Evolutionary conservation across 164 flowering plant species (phyloP), one percentile per base, ranked within the genome.

Genomic region (Saururus chinensis): DNA sequence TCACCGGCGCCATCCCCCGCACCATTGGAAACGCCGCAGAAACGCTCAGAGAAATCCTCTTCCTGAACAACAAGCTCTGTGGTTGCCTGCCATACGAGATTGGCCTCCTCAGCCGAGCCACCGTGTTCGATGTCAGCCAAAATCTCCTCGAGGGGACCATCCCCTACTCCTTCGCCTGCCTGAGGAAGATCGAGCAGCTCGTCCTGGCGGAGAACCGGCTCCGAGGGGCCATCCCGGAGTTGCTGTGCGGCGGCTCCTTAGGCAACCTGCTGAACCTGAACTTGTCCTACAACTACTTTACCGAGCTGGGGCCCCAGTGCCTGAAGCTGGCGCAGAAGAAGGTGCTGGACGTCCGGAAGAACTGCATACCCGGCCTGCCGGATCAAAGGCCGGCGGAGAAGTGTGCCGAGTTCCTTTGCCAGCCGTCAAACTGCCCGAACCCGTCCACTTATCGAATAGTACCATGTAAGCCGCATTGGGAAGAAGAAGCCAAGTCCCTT

Each of bases 31-130:
- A 76, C 24, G 68, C 81, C 22, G 92, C 87, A 0, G 51, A 74
- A 19, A 75, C 74, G 45, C 62, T 89, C 45, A 89, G 87, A 54
- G 92, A 89, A 69, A 59, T 89, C 54, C 42, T 87, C 1, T 30
- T 87, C 20, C 81, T 78, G 57, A 87, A 87, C 80, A 78, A 78
- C 13, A 79, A 70, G 37, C 60, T 89, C 54, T 60, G 84, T 7
- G 89, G 95, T 0, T 89, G 95, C 65, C 70, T 86, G 61, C 84
- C 93, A 0, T 72, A 70, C 20, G 96, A 89, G 68, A 66, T 89
- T 4, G 96, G 93, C 9, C 70, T 71, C 53, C 76, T 89, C 0
- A 75, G 84, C 70, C 80, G 79, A 24, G 66, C 86, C 41, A 80
- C 52, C 45, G 82, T 89, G 23, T 63, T 89, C 55, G 97, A 89